Evolutionary conservation across 306 rosid species (phyloP).

Genomic region (Begonia loranthoides): DNA sequence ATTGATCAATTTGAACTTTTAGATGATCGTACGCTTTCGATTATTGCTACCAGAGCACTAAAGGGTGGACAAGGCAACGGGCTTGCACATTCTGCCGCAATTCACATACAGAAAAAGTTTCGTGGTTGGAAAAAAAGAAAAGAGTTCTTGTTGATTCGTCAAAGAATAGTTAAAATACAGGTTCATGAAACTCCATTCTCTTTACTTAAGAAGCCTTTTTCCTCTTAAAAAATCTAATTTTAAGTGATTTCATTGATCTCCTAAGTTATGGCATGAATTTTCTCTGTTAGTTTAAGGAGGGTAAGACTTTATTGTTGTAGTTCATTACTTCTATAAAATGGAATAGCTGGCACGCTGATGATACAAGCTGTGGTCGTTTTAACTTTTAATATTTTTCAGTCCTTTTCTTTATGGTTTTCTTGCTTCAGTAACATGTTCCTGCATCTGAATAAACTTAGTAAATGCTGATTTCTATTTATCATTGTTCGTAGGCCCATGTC

Average conservation of each 20-base stretch:
- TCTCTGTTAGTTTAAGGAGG: too few species aligned
- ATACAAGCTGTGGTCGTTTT: too few species aligned
- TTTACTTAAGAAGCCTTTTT: neutral
- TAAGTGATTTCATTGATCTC: too few species aligned
- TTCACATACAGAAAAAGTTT: slow-evolving; percentile 70
- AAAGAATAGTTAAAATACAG: slow-evolving; percentile 90
- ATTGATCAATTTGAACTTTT: slow-evolving; percentile 35
- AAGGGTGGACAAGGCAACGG: slow-evolving; percentile 42
- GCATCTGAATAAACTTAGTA: too few species aligned
- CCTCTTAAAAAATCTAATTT: too few species aligned
- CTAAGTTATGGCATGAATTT: too few species aligned
- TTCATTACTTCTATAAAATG: too few species aligned
- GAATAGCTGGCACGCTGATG: too few species aligned
- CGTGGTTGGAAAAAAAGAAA: slow-evolving; percentile 91
- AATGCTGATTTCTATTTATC: slow-evolving; percentile 24
- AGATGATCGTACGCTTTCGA: slow-evolving; percentile 45
- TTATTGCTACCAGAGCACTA: slow-evolving; percentile 29
- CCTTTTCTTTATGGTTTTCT: too few species aligned
- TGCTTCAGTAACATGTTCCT: too few species aligned
- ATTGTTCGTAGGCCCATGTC: slow-evolving; percentile 61
- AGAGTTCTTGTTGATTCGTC: slow-evolving; percentile 72
- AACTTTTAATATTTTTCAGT: too few species aligned
- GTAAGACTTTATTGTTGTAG: too few species aligned
- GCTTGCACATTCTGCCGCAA: slow-evolving; percentile 46
- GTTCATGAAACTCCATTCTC: slow-evolving; percentile 18